Evolutionary conservation across 1,284 basidiomycete genomes (phyloP).

Genomic region (Sporisorium graminicola): DNA sequence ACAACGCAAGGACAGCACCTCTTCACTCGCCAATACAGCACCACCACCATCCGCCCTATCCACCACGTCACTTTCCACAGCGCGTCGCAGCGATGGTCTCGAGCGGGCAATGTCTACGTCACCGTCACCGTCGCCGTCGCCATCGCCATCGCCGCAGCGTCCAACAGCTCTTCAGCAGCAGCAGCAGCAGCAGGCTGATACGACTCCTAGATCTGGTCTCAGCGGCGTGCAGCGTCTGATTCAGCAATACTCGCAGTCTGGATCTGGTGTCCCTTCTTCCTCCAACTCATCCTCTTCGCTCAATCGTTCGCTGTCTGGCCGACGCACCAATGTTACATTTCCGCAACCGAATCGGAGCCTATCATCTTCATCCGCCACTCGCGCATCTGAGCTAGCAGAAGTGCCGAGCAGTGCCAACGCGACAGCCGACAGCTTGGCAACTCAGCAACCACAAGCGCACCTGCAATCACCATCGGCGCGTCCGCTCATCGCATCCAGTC

Average conservation of each 20-base stretch:
- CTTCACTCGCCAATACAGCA: constrained; percentile 5
- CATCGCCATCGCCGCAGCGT: constrained; percentile 15
- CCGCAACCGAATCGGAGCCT: constrained; percentile 8
- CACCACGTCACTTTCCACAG: constrained; percentile 14
- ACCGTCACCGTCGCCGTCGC: constrained; percentile 9
- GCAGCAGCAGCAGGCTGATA: background rate
- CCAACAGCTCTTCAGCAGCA: constrained; percentile 4
- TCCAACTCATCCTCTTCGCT: constrained; percentile 12
- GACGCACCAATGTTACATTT: constrained; percentile 8
- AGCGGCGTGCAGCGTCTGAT: constrained; percentile 46
- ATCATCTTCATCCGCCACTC: background rate
- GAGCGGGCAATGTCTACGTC: constrained; percentile 12
- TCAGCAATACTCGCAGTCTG: constrained; percentile 40
- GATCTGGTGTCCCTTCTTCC: constrained; percentile 4
- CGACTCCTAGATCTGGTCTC: constrained; percentile 3
- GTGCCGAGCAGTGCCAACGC: background rate
- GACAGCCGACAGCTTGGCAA: background rate
- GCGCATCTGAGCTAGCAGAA: background rate
- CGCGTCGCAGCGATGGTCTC: constrained; percentile 15
- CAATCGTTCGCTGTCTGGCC: constrained; percentile 14
- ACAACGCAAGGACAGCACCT: constrained; percentile 27
- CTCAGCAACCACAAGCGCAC: background rate
- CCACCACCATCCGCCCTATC: background rate
- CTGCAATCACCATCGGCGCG: constrained; percentile 7
- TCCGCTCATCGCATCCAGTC: constrained; percentile 1